Evolutionary conservation across 2,329 filamentous ascomycete genomes (phyloP).

Genomic region (Neofusicoccum sp.): DNA sequence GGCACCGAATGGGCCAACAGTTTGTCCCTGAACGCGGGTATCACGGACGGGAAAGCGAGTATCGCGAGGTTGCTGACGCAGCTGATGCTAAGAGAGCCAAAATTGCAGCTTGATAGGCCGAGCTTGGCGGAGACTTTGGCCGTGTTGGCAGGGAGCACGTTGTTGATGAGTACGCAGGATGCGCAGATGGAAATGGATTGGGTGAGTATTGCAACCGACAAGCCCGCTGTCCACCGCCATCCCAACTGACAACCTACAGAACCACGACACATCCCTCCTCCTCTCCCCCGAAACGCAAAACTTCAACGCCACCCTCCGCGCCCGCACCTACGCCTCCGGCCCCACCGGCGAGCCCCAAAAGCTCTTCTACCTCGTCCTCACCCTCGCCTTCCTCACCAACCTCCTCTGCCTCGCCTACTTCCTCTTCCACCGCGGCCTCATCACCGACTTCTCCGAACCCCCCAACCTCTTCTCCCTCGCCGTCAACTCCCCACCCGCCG

Average conservation of each 20-base stretch:
- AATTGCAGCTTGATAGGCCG: constrained; percentile 58
- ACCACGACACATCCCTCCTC: constrained; percentile 3
- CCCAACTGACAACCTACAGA: not conserved
- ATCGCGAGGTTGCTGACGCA: constrained; percentile 50
- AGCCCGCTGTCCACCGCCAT: not conserved
- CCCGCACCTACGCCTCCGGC: constrained; percentile 71
- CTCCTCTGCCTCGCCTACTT: constrained; percentile 67
- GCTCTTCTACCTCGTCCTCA: constrained; percentile 68
- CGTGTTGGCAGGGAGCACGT: constrained; percentile 67
- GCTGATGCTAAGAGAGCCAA: constrained; percentile 41
- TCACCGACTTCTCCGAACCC: constrained; percentile 79
- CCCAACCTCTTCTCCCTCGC: constrained; percentile 74
- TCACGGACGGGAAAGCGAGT: constrained; percentile 46
- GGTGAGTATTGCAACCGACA: constrained; percentile 28
- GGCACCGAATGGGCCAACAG: constrained; percentile 47
- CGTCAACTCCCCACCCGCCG: constrained; percentile 61
- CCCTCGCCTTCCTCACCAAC: constrained; percentile 68
- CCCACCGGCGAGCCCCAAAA: constrained; percentile 63
- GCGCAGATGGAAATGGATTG: constrained; percentile 61
- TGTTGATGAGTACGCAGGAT: constrained; percentile 62
- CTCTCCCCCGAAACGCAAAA: constrained; percentile 51
- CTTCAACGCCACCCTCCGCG: constrained; percentile 67
- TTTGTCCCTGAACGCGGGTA: constrained; percentile 47
- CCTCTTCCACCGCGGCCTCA: constrained; percentile 60
- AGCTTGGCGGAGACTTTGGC: constrained; percentile 75